These are phyloP conservation scores for Cupressus sempervirens DNA, from an alignment of 75 land plant genomes.

Conservation along the genomic window DNA sequence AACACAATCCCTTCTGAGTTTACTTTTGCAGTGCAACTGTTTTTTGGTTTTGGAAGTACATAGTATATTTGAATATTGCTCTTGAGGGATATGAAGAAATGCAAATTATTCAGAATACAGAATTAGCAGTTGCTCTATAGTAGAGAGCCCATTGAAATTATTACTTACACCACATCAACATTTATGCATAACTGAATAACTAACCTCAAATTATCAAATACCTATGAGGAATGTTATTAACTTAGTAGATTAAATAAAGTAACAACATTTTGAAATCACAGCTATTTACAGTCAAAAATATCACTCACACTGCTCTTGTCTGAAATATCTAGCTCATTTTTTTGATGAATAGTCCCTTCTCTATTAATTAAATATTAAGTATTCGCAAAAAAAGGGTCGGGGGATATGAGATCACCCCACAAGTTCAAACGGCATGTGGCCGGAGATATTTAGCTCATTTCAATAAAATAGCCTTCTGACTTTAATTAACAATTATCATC, in stretches of 20 bases:
- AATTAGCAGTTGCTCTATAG: neutral
- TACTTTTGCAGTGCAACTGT: neutral
- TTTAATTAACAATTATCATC: neutral
- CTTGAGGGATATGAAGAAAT: neutral
- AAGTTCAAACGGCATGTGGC: no score
- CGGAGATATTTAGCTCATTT: neutral
- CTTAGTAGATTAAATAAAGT: neutral
- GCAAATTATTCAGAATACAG: neutral
- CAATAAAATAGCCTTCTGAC: neutral
- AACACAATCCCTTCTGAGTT: neutral
- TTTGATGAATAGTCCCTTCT: no score
- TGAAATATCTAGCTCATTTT: no score
- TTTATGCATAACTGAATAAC: neutral
- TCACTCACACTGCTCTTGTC: neutral
- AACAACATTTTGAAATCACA: neutral
- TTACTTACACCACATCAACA: neutral
- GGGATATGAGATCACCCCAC: no score
- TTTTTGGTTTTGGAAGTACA: neutral
- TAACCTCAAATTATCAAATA: neutral
- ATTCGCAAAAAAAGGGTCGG: no score
- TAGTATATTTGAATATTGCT: neutral
- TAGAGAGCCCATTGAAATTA: neutral
- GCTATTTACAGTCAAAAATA: neutral
- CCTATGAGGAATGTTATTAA: neutral
- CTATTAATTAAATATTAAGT: no score